Conservation (phyloP, 2,329 filamentous ascomycete species). For the Botrytis deweyae region DNA sequence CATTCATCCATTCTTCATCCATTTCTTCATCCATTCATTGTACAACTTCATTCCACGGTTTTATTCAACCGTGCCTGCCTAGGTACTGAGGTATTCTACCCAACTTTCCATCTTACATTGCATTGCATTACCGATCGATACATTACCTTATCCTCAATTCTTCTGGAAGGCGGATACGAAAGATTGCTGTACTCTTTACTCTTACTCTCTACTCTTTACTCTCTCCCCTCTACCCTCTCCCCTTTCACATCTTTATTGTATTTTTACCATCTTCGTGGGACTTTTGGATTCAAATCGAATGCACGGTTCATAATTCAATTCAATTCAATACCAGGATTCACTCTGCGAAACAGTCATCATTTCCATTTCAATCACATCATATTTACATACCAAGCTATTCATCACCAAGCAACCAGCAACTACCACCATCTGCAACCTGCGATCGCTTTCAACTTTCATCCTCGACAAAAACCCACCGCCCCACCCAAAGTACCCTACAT, state of each 20-base stretch:
- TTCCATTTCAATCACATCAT: not conserved
- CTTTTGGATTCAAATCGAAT: not conserved
- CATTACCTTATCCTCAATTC: constrained; percentile 3
- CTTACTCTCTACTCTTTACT: not conserved
- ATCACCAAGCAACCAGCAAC: not conserved
- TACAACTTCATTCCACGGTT: not conserved
- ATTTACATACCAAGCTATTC: not conserved
- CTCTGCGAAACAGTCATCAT: not conserved
- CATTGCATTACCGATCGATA: not conserved
- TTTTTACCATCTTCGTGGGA: not conserved
- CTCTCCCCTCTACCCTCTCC: not conserved
- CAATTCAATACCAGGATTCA: not conserved
- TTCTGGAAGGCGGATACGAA: constrained; percentile 1
- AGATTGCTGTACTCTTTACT: not conserved
- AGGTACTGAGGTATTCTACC: not conserved
- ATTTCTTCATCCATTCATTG: not conserved
- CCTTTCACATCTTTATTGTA: not conserved
- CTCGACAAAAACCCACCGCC: constrained; percentile 19
- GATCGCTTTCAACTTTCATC: constrained; percentile 3
- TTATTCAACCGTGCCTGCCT: not conserved
- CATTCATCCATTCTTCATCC: not conserved
- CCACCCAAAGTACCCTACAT: not conserved
- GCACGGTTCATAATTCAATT: not conserved
- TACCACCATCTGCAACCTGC: constrained; percentile 17
- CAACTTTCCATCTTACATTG: not conserved